Conservation (phyloP, 2,329 filamentous ascomycete species). For the Phialemoniopsis sp. region DNA sequence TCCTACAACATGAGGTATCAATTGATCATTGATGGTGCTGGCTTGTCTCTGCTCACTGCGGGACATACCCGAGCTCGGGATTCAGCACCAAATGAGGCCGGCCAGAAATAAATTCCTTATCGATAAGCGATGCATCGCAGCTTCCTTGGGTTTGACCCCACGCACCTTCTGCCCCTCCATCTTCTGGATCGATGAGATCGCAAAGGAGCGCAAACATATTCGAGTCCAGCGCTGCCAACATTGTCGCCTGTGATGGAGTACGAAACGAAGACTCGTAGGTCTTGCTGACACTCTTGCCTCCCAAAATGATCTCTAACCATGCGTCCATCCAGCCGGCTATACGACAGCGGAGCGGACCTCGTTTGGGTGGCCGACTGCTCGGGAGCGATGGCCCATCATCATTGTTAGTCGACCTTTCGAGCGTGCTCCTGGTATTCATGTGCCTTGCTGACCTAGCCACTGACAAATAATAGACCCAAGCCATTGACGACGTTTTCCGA, state of each 20-base stretch:
- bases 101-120: too few species aligned
- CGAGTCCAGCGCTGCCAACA: too few species aligned
- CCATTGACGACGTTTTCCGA: conserved; percentile 91
- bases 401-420: conserved; percentile 53
- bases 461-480: conserved; percentile 62
- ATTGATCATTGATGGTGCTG: too few species aligned
- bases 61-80: too few species aligned
- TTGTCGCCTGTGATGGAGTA: conserved; percentile 55
- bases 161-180: too few species aligned
- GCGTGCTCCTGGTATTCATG: conserved; percentile 1
- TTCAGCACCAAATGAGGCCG: too few species aligned
- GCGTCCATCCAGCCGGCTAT: conserved; percentile 58
- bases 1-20: too few species aligned
- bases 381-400: conserved; percentile 90
- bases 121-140: too few species aligned
- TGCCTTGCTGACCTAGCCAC: neutral
- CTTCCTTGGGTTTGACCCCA: too few species aligned
- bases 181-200: too few species aligned
- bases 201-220: too few species aligned
- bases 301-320: neutral
- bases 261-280: conserved; percentile 70
- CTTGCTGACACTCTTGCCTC: neutral
- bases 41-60: too few species aligned
- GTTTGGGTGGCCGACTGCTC: conserved; percentile 81
- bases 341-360: conserved; percentile 78